Percentiles rank a stretch among this genome's conserved stretches.
Conservation (phyloP, 345 rosid species). For the Arabidopsis thaliana region DNA sequence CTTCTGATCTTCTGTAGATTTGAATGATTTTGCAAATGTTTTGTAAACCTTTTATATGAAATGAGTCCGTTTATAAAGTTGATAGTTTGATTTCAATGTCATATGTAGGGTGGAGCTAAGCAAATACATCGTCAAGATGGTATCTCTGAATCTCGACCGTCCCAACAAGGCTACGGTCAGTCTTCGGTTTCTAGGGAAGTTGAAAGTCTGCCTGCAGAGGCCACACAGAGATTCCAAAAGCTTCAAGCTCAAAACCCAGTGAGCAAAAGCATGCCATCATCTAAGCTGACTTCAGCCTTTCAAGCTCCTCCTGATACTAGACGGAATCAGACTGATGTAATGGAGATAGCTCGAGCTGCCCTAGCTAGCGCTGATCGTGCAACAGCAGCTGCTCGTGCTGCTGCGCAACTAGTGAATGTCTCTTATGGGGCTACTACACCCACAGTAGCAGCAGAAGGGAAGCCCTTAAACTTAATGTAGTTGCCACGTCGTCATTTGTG, state of each 20-base stretch:
- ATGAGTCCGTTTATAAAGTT: neutral
- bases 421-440: conserved; percentile 44
- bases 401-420: conserved; percentile 73
- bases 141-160: conserved; percentile 46
- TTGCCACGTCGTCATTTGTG: conserved; percentile 6
- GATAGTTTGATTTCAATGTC: conserved; percentile 21
- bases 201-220: conserved; percentile 35
- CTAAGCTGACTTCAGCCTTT: conserved; percentile 30
- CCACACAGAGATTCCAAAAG: conserved; percentile 45
- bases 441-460: conserved; percentile 47
- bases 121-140: conserved; percentile 52
- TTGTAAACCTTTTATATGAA: neutral
- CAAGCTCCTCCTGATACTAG: conserved; percentile 30
- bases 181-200: conserved; percentile 53
- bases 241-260: conserved; percentile 44
- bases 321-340: conserved; percentile 49
- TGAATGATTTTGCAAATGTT: neutral
- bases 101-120: conserved; percentile 71
- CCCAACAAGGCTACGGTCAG: conserved; percentile 46
- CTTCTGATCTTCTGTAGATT: neutral
- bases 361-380: conserved; percentile 87
- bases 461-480: conserved; percentile 40
- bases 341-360: conserved; percentile 87
- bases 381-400: conserved; percentile 83
- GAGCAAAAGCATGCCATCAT: conserved; percentile 34